phyloP scores from a whole-genome alignment of 805 yeast species.

The Nakazawaea sp. region DNA sequence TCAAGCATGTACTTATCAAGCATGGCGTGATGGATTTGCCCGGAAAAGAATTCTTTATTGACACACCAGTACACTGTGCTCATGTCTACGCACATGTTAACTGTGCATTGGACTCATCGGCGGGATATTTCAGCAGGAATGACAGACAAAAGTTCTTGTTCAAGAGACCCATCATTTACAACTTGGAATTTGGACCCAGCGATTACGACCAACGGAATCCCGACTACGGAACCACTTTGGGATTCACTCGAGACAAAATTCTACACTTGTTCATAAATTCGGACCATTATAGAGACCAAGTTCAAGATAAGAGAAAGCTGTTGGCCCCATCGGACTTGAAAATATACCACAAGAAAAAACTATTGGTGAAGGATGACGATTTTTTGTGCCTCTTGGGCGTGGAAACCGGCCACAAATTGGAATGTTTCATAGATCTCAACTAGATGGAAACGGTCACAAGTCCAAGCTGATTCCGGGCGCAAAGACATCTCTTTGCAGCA shows the following conservation, averaged over 20 bases:
- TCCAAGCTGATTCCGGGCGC: conserved; percentile 8
- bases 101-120: conserved; percentile 18
- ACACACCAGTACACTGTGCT: conserved; percentile 74
- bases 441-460: background rate
- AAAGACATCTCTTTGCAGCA: conserved; percentile 1
- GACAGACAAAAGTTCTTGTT: conserved; percentile 15
- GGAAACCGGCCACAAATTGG: conserved; percentile 43
- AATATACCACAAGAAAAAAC: conserved; percentile 26
- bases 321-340: too few relatives aligned
- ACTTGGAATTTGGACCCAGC: conserved; percentile 76
- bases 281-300: conserved; percentile 17
- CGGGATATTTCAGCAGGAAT: conserved; percentile 13
- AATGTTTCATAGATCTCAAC: conserved; percentile 24
- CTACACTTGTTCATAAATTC: conserved; percentile 47
- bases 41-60: conserved; percentile 52
- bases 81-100: conserved; percentile 56
- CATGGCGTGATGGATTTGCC: conserved; percentile 17
- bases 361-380: conserved; percentile 32
- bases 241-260: conserved; percentile 51
- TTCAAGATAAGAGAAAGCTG: too few relatives aligned
- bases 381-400: conserved; percentile 46
- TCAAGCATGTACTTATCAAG: conserved; percentile 17
- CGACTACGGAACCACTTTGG: conserved; percentile 64
- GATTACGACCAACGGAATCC: conserved; percentile 62
- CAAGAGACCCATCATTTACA: conserved; percentile 42